Evolutionary conservation across 371 early-diverging fungal species (phyloP).

Genomic region (Mortierella sp.): DNA sequence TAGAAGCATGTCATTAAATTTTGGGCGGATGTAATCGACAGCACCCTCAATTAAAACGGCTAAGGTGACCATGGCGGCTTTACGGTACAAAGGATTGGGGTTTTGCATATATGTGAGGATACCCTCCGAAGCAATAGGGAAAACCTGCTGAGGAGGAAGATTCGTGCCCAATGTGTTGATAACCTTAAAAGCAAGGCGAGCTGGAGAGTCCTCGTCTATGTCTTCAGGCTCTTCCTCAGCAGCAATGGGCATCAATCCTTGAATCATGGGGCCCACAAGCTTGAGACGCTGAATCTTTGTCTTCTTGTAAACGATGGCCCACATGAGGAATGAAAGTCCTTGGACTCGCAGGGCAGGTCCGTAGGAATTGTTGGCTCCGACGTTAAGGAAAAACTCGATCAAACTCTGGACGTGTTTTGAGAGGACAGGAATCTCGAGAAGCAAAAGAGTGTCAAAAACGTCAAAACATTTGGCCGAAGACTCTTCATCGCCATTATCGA

Average conservation of each 20-base stretch:
- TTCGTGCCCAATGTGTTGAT: constrained; percentile 84
- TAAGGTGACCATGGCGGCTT: constrained; percentile 91
- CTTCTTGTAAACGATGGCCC: constrained; percentile 86
- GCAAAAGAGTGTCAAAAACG: constrained; percentile 83
- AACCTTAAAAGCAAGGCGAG: constrained; percentile 77
- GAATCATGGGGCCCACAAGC: constrained; percentile 81
- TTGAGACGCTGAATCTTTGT: constrained; percentile 85
- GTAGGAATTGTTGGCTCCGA: constrained; percentile 76
- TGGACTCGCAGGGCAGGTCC: constrained; percentile 81
- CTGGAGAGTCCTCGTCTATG: constrained; percentile 87
- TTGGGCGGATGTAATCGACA: constrained; percentile 83
- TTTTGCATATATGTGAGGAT: constrained; percentile 84
- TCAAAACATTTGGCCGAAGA: constrained; percentile 84
- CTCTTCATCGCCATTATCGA: constrained; percentile 79
- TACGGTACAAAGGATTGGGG: constrained; percentile 77
- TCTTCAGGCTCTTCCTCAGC: constrained; percentile 90
- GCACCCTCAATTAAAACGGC: constrained; percentile 89
- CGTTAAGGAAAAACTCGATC: constrained; percentile 80
- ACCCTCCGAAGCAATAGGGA: constrained; percentile 79
- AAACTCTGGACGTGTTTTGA: constrained; percentile 82
- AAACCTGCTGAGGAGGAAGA: constrained; percentile 90
- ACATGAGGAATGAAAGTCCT: constrained; percentile 88
- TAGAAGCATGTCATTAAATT: constrained; percentile 79
- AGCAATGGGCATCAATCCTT: constrained; percentile 84
- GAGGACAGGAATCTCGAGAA: constrained; percentile 85